phyloP scores from a whole-genome alignment of 345 rosid genomes.

The Dimocarpus longan region DNA sequence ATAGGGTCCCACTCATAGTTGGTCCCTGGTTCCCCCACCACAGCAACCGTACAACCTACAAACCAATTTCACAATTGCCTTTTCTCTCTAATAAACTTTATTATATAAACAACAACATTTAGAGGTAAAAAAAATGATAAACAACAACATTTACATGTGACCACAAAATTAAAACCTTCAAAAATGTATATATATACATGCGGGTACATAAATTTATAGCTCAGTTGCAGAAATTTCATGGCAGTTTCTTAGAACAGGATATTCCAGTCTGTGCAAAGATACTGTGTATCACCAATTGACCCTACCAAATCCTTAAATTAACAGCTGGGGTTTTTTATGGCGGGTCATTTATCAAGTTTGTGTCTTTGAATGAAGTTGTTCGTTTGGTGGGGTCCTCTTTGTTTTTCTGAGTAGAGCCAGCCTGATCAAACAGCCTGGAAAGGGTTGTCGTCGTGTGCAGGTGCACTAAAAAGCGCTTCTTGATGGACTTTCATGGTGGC shows the following conservation, averaged over 20 bases:
- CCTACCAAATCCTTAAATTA: constrained; percentile 20
- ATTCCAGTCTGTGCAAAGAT: constrained; percentile 19
- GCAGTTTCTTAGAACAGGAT: constrained; percentile 21
- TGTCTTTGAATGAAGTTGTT: not conserved
- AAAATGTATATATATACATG: too few species aligned
- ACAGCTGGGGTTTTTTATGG: constrained; percentile 12
- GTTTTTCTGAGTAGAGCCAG: constrained; percentile 55
- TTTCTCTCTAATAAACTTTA: too few species aligned
- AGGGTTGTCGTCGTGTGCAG: constrained; percentile 42
- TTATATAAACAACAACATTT: too few species aligned
- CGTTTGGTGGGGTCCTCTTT: constrained; percentile 46
- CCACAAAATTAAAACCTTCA: too few species aligned
- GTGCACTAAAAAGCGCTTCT: constrained; percentile 38
- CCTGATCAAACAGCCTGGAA: constrained; percentile 93
- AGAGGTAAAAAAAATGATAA: too few species aligned
- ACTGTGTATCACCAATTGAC: constrained; percentile 6
- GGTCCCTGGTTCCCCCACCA: constrained; percentile 26
- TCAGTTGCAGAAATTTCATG: constrained; percentile 18
- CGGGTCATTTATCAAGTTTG: not conserved
- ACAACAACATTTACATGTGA: not conserved
- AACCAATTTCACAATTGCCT: not conserved
- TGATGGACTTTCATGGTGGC: constrained; percentile 29
- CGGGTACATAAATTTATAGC: too few species aligned
- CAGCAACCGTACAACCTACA: constrained; percentile 21
- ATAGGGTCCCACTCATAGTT: constrained; percentile 38